Conservation (phyloP, 305 asterid species). For the Fraxinus paxiana region DNA sequence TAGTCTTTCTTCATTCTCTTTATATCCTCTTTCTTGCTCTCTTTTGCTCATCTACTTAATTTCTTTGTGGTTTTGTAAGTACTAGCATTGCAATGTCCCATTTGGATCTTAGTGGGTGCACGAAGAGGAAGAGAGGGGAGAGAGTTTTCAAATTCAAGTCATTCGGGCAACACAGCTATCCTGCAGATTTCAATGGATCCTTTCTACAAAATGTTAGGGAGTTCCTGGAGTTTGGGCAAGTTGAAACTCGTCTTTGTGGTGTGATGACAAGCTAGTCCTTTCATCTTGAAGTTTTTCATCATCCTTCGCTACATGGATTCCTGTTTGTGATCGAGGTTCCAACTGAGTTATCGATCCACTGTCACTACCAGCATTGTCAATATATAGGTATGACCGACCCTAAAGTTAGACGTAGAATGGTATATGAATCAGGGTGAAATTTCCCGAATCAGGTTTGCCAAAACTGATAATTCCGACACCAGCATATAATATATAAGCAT, state of each 20-base stretch:
- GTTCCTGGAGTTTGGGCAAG: slow-evolving; percentile 62
- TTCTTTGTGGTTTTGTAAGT: neutral
- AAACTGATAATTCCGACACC: neutral
- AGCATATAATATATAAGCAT: neutral
- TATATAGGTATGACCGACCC: slow-evolving; percentile 50
- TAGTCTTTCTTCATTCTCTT: slow-evolving; percentile 14
- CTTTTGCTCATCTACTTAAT: neutral
- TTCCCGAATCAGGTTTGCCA: neutral
- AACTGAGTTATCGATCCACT: slow-evolving; percentile 48
- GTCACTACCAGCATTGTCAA: slow-evolving; percentile 70
- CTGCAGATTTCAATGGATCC: slow-evolving; percentile 58
- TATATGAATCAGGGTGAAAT: neutral
- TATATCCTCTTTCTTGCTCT: slow-evolving; percentile 7
- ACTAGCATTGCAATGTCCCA: slow-evolving; percentile 38
- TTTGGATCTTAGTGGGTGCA: slow-evolving; percentile 50
- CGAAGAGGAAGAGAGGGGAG: slow-evolving; percentile 73
- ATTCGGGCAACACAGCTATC: slow-evolving; percentile 70
- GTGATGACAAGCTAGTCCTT: slow-evolving; percentile 66
- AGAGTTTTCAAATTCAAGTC: slow-evolving; percentile 70
- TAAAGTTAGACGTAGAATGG: neutral
- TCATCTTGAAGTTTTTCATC: slow-evolving; percentile 73
- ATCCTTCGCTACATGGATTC: slow-evolving; percentile 52
- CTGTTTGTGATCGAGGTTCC: slow-evolving; percentile 79
- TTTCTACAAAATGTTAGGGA: slow-evolving; percentile 60
- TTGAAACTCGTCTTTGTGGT: slow-evolving; percentile 48